Evolutionary conservation across 306 rosid genomes (phyloP), one percentile per base, ranked within the genome.

Genomic region (Glycine latifolia): DNA sequence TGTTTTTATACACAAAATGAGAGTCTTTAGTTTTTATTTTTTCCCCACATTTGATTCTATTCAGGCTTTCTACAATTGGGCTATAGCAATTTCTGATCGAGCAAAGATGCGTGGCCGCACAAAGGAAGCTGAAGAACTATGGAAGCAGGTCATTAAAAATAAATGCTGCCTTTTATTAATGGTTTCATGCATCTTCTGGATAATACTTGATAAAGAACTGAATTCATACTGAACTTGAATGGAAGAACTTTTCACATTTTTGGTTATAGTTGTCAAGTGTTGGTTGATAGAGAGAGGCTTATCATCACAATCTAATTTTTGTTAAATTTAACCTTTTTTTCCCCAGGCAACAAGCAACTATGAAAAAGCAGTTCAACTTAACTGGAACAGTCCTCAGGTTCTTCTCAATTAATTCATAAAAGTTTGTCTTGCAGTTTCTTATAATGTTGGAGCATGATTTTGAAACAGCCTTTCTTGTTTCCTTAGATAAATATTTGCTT

Each of bases 61-160:
- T 10, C 83, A 96, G 99, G 99, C 99, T 75, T 96, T 93, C 84
- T 96, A 96, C 87, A 96, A 96, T 88, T 96, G 99, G 99, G 99
- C 99, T 41, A 96, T 96, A 84, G 99, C 99, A 59, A 96, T 96
- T 78, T 96, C 99, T 84, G 99, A 96, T 87, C 87, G 98, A 69
- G 98, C 99, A 43, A 96, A 96, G 91, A 96, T 96, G 97, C 98
- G 99, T 66, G 99, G 99, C 77, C 99, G 99, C 83, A 96, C 99
- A 71, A 96, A 96, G 87, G 99, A 96, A 86, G 99, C 99, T 39
- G 99, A 96, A 93, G 99, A 96, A 88, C 83, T 96, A 35, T 96
- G 99, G 99, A 93, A 96, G 86, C 94, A 93, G 99, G 99, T 96
- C 69, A 83, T 50, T 52, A 71, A 84, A 82, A 82, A n/a, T 50